These are phyloP conservation scores for Biscogniauxia sp. DNA, from an alignment of 2,329 filamentous ascomycete genomes.

Conservation along the genomic window DNA sequence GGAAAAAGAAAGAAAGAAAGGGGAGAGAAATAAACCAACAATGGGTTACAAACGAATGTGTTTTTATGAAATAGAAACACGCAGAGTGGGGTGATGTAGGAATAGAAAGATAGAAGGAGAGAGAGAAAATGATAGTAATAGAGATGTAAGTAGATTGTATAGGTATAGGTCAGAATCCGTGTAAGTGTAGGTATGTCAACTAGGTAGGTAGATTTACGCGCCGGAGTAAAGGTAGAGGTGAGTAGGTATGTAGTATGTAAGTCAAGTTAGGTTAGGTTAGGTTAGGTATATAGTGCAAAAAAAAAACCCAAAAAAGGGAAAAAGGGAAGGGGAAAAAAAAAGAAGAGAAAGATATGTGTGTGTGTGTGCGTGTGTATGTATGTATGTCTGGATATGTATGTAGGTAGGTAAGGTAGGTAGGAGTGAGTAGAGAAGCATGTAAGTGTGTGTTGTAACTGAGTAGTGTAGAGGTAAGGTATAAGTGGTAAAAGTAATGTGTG, in stretches of 20 bases:
- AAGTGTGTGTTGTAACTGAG: conserved; percentile 1
- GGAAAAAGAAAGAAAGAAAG: background rate
- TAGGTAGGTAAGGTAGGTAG: background rate
- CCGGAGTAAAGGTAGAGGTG: background rate
- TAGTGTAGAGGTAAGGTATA: conserved; percentile 13
- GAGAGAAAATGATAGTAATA: background rate
- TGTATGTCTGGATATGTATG: background rate
- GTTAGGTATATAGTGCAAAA: background rate
- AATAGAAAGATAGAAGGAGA: background rate
- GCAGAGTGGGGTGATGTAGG: background rate
- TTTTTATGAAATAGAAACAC: background rate
- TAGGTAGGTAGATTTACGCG: too few relatives aligned
- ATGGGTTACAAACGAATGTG: background rate
- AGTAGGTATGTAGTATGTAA: conserved; percentile 3
- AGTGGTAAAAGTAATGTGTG: background rate
- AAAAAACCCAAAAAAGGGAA: background rate
- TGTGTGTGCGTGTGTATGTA: background rate
- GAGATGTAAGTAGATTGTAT: conserved; percentile 5
- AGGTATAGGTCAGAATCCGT: background rate
- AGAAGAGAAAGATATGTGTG: background rate
- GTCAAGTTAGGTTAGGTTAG: too few relatives aligned
- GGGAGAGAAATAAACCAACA: background rate
- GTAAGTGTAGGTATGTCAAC: too few relatives aligned
- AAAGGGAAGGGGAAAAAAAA: background rate
- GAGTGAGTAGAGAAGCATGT: background rate